phyloP scores from a whole-genome alignment of 306 rosid species.

The Spatholobus suberectus region DNA sequence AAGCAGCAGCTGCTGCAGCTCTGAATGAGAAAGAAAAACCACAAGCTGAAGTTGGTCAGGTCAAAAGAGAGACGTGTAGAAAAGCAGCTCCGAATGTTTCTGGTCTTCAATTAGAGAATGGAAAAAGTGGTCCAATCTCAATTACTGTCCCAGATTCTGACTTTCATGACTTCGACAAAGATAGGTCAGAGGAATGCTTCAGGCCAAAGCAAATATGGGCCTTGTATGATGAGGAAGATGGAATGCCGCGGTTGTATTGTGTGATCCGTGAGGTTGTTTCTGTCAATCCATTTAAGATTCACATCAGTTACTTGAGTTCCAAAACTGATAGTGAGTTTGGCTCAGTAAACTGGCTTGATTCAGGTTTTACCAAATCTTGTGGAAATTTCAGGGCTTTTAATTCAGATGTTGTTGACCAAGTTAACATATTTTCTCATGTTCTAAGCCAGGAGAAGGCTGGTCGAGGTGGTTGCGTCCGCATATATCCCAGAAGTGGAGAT shows the following conservation, averaged over 20 bases:
- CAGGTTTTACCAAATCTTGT: slow-evolving; percentile 95
- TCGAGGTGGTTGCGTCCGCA: slow-evolving; percentile 90
- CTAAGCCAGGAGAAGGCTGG: slow-evolving; percentile 79
- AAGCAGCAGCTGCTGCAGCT: slow-evolving; percentile 47
- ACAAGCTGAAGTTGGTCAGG: slow-evolving; percentile 53
- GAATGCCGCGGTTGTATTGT: slow-evolving; percentile 99
- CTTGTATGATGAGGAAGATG: slow-evolving; percentile 96
- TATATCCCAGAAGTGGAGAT: slow-evolving; percentile 88
- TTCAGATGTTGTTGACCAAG: slow-evolving; percentile 86
- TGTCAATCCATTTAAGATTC: slow-evolving; percentile 82
- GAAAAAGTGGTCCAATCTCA: slow-evolving; percentile 61
- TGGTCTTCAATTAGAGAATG: slow-evolving; percentile 54
- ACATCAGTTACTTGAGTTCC: slow-evolving; percentile 83
- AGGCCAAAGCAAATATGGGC: slow-evolving; percentile 99
- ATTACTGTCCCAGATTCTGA: slow-evolving; percentile 92
- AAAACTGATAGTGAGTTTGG: slow-evolving; percentile 94
- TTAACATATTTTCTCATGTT: slow-evolving; percentile 91
- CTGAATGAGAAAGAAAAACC: slow-evolving; percentile 50
- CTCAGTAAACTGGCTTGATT: slow-evolving; percentile 78
- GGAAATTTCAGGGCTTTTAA: slow-evolving; percentile 90
- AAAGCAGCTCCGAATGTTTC: slow-evolving; percentile 47
- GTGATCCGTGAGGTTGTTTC: slow-evolving; percentile 90
- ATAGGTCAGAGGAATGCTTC: slow-evolving; percentile 94
- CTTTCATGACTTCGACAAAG: slow-evolving; percentile 96
- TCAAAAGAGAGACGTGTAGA: slow-evolving; percentile 48